Evolutionary conservation across 1,284 basidiomycete species (phyloP).

Genomic region (Thelephora terrestris): DNA sequence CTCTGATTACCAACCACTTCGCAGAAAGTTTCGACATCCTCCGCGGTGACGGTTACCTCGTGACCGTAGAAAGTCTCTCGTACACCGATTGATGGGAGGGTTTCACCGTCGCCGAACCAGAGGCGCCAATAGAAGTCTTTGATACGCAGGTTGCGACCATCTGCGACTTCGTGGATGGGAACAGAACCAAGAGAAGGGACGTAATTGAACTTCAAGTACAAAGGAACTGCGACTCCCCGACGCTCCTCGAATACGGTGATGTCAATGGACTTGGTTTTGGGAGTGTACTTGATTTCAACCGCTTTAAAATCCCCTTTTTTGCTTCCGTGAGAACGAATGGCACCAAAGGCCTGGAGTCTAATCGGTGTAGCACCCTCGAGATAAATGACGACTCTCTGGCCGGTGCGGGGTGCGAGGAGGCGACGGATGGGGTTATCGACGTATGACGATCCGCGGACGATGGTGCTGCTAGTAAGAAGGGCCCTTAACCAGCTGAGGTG

Average conservation of each 20-base stretch:
- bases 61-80: slow-evolving; percentile 77
- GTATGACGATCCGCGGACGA: slow-evolving; percentile 80
- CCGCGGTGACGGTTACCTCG: slow-evolving; percentile 69
- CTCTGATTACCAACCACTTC: slow-evolving; percentile 89
- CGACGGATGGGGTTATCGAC: slow-evolving; percentile 87
- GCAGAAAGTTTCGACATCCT: slow-evolving; percentile 84
- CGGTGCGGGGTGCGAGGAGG: slow-evolving; percentile 72
- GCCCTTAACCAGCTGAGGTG: slow-evolving; percentile 84
- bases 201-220: slow-evolving; percentile 79
- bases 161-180: slow-evolving; percentile 86
- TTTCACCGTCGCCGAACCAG: slow-evolving; percentile 85
- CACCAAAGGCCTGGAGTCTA: slow-evolving; percentile 62
- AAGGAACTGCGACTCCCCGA: slow-evolving; percentile 65
- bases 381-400: slow-evolving; percentile 68
- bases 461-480: slow-evolving; percentile 69
- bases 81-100: slow-evolving; percentile 66
- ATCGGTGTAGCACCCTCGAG: slow-evolving; percentile 35
- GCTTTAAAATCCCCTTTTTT: slow-evolving; percentile 78
- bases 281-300: slow-evolving; percentile 61
- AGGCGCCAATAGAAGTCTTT: slow-evolving; percentile 96
- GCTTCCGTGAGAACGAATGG: slow-evolving; percentile 70
- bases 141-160: slow-evolving; percentile 84
- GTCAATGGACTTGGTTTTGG: slow-evolving; percentile 50
- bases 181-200: slow-evolving; percentile 84
- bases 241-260: slow-evolving; percentile 85